phyloP scores from a whole-genome alignment of 441 rosid species.

The Populus tomentosa region DNA sequence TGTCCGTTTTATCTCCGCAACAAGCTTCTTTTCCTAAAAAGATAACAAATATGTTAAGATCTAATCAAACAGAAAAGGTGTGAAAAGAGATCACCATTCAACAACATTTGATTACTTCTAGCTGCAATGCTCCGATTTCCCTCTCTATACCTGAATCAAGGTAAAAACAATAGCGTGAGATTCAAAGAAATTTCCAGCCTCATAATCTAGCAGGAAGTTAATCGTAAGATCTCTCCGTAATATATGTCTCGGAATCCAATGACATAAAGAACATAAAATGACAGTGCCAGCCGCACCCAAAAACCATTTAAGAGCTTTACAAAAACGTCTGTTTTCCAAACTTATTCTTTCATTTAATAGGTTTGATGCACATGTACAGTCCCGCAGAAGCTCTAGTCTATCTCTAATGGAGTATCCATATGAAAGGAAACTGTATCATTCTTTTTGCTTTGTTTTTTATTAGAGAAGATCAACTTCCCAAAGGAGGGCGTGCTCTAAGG shows the following conservation, averaged over 20 bases:
- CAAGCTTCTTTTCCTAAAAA: constrained; percentile 85
- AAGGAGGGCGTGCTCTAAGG: background rate
- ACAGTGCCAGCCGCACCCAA: background rate
- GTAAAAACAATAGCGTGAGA: constrained; percentile 12
- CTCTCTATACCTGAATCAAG: constrained; percentile 71
- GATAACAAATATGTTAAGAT: constrained; percentile 20
- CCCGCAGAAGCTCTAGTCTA: background rate
- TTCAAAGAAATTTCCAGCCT: background rate
- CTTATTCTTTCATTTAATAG: background rate
- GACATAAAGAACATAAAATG: background rate
- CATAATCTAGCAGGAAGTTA: background rate
- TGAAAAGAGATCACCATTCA: background rate
- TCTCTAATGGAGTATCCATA: background rate
- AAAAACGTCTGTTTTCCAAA: background rate
- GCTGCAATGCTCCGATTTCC: constrained; percentile 77
- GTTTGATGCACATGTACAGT: background rate
- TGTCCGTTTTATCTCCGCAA: constrained; percentile 86
- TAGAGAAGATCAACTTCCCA: background rate
- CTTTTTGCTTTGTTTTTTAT: background rate
- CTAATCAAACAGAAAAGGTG: background rate
- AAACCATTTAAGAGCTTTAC: background rate
- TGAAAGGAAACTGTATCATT: background rate
- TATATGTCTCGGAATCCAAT: background rate
- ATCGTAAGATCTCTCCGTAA: background rate
- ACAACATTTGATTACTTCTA: constrained; percentile 51